Evolutionary conservation across 352 stramenopile genomes (phyloP).

Genomic region (Pythium insidiosum): DNA sequence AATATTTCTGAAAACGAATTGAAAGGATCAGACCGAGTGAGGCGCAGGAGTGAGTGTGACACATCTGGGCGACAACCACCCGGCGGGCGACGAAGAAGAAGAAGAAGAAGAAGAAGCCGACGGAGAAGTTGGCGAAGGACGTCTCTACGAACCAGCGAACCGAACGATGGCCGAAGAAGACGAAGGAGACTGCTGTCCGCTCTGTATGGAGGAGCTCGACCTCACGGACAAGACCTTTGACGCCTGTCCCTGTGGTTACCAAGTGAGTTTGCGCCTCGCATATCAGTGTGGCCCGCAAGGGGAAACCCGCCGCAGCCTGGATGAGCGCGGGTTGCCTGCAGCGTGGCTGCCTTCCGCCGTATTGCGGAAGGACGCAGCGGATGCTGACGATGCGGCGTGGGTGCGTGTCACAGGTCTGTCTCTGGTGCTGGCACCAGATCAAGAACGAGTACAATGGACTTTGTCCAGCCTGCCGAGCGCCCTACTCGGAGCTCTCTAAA

Average conservation of each 20-base stretch:
- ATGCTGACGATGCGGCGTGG: too few relatives aligned
- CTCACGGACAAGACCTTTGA: constrained; percentile 98
- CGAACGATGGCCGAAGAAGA: constrained; percentile 71
- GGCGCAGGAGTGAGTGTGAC: constrained; percentile 5
- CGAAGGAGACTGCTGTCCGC: constrained; percentile 90
- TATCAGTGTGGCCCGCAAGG: too few relatives aligned
- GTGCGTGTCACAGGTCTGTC: constrained; percentile 88
- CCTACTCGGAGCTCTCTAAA: constrained; percentile 93
- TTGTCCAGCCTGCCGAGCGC: constrained; percentile 96
- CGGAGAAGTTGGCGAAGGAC: background rate
- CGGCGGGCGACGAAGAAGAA: constrained; percentile 4
- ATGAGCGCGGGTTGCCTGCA: too few relatives aligned
- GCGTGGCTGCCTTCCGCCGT: too few relatives aligned
- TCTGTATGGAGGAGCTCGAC: constrained; percentile 99
- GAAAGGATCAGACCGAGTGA: constrained; percentile 53
- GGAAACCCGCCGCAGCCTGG: too few relatives aligned
- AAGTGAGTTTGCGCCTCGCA: constrained; percentile 38
- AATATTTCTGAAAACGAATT: constrained; percentile 19
- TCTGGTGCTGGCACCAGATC: constrained; percentile 99
- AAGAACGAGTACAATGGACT: constrained; percentile 97
- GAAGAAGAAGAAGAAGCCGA: background rate
- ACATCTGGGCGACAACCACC: constrained; percentile 1
- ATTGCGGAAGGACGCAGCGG: too few relatives aligned
- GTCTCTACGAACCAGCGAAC: too few relatives aligned
- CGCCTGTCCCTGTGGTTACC: constrained; percentile 98